Evolutionary conservation across 176 grass and related monocot genomes (phyloP).

Genomic region (Eleusine coracana): DNA sequence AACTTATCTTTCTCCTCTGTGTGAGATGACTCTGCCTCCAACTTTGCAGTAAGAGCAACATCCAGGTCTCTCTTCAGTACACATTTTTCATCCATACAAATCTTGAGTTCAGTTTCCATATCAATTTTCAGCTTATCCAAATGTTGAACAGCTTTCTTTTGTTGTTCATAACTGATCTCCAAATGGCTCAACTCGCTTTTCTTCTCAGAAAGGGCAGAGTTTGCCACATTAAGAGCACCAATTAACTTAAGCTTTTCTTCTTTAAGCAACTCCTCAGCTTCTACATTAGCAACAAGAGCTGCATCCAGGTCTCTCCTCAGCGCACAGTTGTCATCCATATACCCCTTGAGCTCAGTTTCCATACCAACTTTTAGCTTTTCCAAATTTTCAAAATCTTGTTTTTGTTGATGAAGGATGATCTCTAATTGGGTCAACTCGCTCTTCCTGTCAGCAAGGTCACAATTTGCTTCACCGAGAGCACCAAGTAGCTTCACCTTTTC

Average conservation of each 20-base stretch:
- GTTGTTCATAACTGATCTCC: slow-evolving; percentile 34
- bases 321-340: slow-evolving; percentile 30
- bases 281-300: slow-evolving; percentile 45
- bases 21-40: slow-evolving; percentile 38
- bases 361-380: slow-evolving; percentile 44
- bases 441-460: slow-evolving; percentile 43
- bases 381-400: slow-evolving; percentile 41
- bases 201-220: slow-evolving; percentile 42
- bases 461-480: slow-evolving; percentile 55
- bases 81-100: slow-evolving; percentile 43
- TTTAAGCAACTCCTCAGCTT: slow-evolving; percentile 42
- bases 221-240: slow-evolving; percentile 47
- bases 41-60: slow-evolving; percentile 46
- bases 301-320: slow-evolving; percentile 53
- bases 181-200: slow-evolving; percentile 44
- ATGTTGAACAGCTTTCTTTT: slow-evolving; percentile 42
- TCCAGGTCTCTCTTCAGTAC: slow-evolving; percentile 49
- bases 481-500: slow-evolving; percentile 46
- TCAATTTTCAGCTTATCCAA: slow-evolving; percentile 49
- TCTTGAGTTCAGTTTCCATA: slow-evolving; percentile 46
- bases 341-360: slow-evolving; percentile 52
- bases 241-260: slow-evolving; percentile 52
- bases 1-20: slow-evolving; percentile 54
- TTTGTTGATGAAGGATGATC: slow-evolving; percentile 45
- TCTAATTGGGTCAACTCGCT: slow-evolving; percentile 36